Base-by-base conservation (phyloP, 2,329 filamentous ascomycete species). In the Huntiella bhutanensis region DNA sequence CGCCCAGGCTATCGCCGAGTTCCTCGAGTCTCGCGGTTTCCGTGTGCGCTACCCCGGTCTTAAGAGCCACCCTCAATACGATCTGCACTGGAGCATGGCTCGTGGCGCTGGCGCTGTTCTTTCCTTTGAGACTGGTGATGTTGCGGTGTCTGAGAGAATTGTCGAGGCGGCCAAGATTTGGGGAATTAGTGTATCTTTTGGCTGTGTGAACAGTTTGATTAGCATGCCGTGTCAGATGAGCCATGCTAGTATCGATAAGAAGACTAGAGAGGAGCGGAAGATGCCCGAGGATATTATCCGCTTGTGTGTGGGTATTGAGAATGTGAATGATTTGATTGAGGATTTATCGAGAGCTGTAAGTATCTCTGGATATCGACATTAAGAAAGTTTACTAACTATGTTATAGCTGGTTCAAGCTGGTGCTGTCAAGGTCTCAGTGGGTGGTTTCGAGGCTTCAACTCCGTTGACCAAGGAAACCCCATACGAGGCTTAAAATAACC, bases 181-280 rank as follows among this genome's bases (percentile, higher is more conserved):
- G 78, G 86, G 82, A 33, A 98, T 98, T 55, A 92, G 83, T 53
- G 91, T 98, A 50, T 94, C 85, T 58, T 98, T 98, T 59, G 91
- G 91, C 41, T 96, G 91, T 60, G 91, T 98, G 53, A 98, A 98
- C 67, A 93, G 84, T 59, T 67, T 98, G 60, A 98, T 98, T 63
- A 95, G 87, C 66, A 95, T 98, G 88, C 88, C 91, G 6, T 98
- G 91, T 65, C 86, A 88, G 57, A 98, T 98, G 92, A 96, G 88
- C 64, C 91, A 98, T 63, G 91, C 91, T 35, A 94, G 85, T 59
- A 98, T 98, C 57, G 91, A 96, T 59, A 83, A 86, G 49, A 93
- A 94, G 67, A 96, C 87, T 45, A 71, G 91, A 54, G 70, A 76
- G 55, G 86, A 93, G 64, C 74, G 87, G 52, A 80, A 88, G 53